Base-by-base conservation (phyloP, 129 eudicot genomes). In the Flaveria robusta region DNA sequence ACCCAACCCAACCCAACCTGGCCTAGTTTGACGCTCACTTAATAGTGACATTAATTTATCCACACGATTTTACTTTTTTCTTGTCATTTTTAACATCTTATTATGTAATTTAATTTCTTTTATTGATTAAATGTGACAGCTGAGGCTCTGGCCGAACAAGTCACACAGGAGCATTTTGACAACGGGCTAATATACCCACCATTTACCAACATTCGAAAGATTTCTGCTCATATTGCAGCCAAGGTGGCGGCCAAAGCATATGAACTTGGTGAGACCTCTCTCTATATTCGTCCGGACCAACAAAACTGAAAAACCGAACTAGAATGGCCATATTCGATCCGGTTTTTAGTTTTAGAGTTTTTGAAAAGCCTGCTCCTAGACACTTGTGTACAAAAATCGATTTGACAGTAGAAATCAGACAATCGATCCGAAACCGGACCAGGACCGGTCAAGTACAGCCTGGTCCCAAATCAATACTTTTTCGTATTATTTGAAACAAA, bases 141-240 rank as follows among this genome's bases (percentile, higher is more conserved):
- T 66, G 96, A 92, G 78, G 92, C 98, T 71, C 76, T 92, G 74
- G 98, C 98, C 3, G 84, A 76, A 34, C 86, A 92, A 86, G 98
- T 90, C 52, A 73, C 92, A 8, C 89, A 88, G 47, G 98, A 90
- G 85, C 83, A 92, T 80, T 81, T 89, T 47, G 90, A 86, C 50
- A 92, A 90, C 43, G 96, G 98, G 56, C 86, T 92, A 59, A 81
- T 89, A 73, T 92, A 85, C 84, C 97, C 96, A 5, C 97, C 97
- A 8, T 89, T 92, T 54, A 82, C 89, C 10, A 86, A 92, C 85
- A 92, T 91, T 72, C 84, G 96, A 78, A 91, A 81, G 66, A 81
- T 81, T 47, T 81, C 85, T 4, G 85, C 85, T 60, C 77, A 81
- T 43, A 81, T 81, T 68, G 85, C 85, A 9, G 85, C 85, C 58